Conservation (phyloP, 2,329 filamentous ascomycete species). For the Aspergillus pseudotamarii region DNA sequence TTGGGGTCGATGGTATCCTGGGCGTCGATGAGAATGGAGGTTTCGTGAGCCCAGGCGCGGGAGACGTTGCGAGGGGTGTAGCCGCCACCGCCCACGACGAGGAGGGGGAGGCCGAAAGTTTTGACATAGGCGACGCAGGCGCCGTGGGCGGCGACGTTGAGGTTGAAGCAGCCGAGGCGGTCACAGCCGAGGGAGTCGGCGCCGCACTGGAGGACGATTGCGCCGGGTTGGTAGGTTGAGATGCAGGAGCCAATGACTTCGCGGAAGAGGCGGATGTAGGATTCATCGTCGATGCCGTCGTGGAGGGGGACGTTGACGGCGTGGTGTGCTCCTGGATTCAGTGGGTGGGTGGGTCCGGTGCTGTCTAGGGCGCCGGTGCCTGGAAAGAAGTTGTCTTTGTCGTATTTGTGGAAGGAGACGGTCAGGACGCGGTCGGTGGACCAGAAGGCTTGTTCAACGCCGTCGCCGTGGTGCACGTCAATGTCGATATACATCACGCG, state of each 20-base stretch:
- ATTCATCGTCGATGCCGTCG: constrained; percentile 87
- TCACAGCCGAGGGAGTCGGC: constrained; percentile 94
- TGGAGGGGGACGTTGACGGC: constrained; percentile 87
- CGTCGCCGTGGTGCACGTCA: constrained; percentile 88
- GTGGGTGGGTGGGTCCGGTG: constrained; percentile 78
- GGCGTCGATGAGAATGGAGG: constrained; percentile 80
- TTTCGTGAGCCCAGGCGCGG: constrained; percentile 95
- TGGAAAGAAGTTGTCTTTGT: constrained; percentile 81
- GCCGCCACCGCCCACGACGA: constrained; percentile 91
- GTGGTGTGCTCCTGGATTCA: constrained; percentile 86
- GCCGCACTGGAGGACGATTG: constrained; percentile 93
- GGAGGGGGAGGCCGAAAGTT: constrained; percentile 73
- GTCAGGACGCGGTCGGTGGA: constrained; percentile 89
- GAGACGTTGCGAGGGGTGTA: constrained; percentile 97
- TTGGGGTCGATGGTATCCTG: constrained; percentile 70
- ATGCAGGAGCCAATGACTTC: constrained; percentile 77
- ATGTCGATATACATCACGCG: constrained; percentile 95
- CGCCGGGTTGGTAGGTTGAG: constrained; percentile 80
- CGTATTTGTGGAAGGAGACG: constrained; percentile 95
- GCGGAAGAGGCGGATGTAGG: constrained; percentile 85
- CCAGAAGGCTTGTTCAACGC: constrained; percentile 88
- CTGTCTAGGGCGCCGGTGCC: constrained; percentile 86
- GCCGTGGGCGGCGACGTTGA: constrained; percentile 93
- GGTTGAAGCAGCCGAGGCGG: constrained; percentile 90
- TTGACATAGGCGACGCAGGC: constrained; percentile 91